Percentiles rank a stretch among this genome's conserved stretches.
These are phyloP conservation scores for Gnaphalium uliginosum DNA, from an alignment of 129 eudicot species.

Conservation along the genomic window DNA sequence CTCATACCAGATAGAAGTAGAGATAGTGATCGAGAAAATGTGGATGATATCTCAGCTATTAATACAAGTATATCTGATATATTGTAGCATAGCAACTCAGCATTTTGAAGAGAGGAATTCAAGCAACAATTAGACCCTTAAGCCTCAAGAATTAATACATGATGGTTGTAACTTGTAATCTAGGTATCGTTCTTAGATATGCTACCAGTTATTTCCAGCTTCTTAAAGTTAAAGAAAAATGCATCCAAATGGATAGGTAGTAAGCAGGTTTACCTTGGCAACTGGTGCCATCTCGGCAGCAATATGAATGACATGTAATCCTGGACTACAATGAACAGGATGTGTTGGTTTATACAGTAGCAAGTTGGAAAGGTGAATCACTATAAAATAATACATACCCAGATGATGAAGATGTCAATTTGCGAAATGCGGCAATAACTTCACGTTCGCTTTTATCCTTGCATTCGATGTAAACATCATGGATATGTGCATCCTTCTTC, in stretches of 20 bases:
- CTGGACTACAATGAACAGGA: constrained; percentile 58
- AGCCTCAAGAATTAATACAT: neutral
- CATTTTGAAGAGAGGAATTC: neutral
- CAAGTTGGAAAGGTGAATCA: constrained; percentile 13
- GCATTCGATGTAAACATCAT: constrained; percentile 70
- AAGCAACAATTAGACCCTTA: neutral
- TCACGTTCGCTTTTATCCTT: constrained; percentile 72
- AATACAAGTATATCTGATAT: no score
- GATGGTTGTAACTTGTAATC: neutral
- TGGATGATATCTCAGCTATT: neutral
- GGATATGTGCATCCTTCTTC: constrained; percentile 70
- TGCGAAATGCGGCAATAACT: constrained; percentile 56
- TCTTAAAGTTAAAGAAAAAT: neutral
- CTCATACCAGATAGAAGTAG: neutral
- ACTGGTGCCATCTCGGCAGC: constrained; percentile 99
- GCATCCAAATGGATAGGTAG: neutral
- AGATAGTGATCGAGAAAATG: neutral
- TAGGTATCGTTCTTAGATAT: no score
- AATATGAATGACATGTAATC: constrained; percentile 84
- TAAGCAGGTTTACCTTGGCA: constrained; percentile 67
- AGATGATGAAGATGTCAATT: constrained; percentile 53
- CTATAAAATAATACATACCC: constrained; percentile 42
- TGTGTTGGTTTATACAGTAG: constrained; percentile 17
- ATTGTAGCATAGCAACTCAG: neutral
- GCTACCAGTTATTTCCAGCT: neutral